Conservation (phyloP, 208 protist genomes). For the Acanthamoeba divionensis region DNA sequence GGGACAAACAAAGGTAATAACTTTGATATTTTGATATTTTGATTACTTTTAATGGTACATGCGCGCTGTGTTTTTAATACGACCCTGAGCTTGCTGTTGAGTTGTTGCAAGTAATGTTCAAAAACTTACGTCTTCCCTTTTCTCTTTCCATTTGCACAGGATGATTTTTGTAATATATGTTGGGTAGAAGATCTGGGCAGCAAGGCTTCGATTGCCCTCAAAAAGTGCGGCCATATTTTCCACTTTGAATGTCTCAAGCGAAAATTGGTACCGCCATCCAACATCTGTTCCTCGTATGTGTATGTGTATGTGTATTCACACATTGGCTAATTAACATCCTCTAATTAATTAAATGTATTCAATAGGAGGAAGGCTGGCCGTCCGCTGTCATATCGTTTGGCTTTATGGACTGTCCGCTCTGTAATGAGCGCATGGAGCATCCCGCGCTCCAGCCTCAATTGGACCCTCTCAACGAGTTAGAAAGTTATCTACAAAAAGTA, state of each 20-base stretch:
- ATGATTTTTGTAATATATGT: slow-evolving; percentile 14
- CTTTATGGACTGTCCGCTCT: slow-evolving; percentile 23
- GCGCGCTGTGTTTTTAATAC: no score
- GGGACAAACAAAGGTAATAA: neutral
- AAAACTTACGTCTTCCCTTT: no score
- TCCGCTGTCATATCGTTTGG: neutral
- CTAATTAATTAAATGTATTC: neutral
- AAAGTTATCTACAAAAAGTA: neutral
- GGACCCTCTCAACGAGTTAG: neutral
- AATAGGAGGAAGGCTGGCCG: neutral
- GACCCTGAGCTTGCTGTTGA: neutral
- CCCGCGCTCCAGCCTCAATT: neutral
- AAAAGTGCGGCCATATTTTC: neutral
- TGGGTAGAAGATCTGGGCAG: neutral
- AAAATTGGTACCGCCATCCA: neutral
- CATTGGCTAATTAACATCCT: neutral
- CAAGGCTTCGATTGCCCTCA: neutral
- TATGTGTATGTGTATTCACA: neutral
- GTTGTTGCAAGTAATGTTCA: neutral
- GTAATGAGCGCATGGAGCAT: neutral
- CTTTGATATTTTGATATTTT: neutral
- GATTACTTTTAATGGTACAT: no score
- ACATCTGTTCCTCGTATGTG: neutral
- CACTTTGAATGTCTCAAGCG: slow-evolving; percentile 10
- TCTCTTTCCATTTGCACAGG: neutral